A percentile compares a stretch with the other conserved stretches of the same genome.
Conservation (phyloP, 306 rosid genomes). For the Urtica urens region DNA sequence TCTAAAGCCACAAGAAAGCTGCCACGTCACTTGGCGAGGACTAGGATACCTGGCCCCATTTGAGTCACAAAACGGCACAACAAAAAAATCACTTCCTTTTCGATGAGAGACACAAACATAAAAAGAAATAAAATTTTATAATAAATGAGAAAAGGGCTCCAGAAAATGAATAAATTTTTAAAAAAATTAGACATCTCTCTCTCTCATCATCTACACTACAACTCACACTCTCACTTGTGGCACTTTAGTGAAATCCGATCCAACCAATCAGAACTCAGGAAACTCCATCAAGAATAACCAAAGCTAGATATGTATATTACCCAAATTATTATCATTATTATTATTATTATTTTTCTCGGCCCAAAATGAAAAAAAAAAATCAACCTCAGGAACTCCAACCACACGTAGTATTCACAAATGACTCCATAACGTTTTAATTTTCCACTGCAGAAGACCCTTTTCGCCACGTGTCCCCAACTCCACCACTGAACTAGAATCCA, state of each 20-base stretch:
- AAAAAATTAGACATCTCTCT: slow-evolving; percentile 4
- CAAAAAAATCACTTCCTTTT: slow-evolving; percentile 25
- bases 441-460: slow-evolving; percentile 12
- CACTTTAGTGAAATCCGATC: slow-evolving; percentile 37
- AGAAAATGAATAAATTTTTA: background rate
- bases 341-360: slow-evolving; percentile 1
- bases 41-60: slow-evolving; percentile 20
- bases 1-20: background rate
- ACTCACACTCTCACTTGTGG: slow-evolving; percentile 7
- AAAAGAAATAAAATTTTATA: slow-evolving; percentile 9
- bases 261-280: slow-evolving; percentile 57
- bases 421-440: background rate
- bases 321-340: background rate
- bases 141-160: background rate
- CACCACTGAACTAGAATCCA: slow-evolving; percentile 35
- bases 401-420: background rate
- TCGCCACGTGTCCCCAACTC: slow-evolving; percentile 40
- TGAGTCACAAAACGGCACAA: slow-evolving; percentile 10
- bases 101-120: slow-evolving; percentile 13
- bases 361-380: slow-evolving; percentile 24
- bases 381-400: slow-evolving; percentile 12
- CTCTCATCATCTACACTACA: slow-evolving; percentile 39
- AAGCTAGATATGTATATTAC: slow-evolving; percentile 24
- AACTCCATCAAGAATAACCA: slow-evolving; percentile 40
- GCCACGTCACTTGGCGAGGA: slow-evolving; percentile 1